Percentiles rank a stretch among this genome's conserved stretches.
Conservation (phyloP, 1,139 yeast species). For the Kurtzmaniella quercitrusa region DNA sequence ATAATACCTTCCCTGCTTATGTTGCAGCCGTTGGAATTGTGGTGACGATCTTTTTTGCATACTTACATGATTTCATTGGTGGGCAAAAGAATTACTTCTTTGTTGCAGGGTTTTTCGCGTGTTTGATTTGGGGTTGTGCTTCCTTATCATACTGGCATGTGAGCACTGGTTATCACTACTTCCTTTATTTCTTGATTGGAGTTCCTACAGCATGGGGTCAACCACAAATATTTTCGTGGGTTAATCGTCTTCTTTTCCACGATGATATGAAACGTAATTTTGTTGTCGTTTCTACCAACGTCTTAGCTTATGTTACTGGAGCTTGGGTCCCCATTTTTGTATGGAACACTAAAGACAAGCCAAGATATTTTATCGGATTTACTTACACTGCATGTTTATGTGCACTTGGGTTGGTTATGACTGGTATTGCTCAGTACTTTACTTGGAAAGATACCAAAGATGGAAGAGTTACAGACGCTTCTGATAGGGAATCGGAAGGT, state of each 20-base stretch:
- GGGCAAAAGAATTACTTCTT: slow-evolving; percentile 38
- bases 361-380: slow-evolving; percentile 46
- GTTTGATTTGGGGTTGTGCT: slow-evolving; percentile 38
- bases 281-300: slow-evolving; percentile 47
- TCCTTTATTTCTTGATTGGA: slow-evolving; percentile 44
- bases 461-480: slow-evolving; percentile 1
- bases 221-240: slow-evolving; percentile 53
- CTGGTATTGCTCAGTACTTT: slow-evolving; percentile 27
- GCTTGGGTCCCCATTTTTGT: slow-evolving; percentile 47
- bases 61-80: slow-evolving; percentile 40
- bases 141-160: slow-evolving; percentile 44
- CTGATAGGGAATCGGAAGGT: neutral
- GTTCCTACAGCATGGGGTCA: slow-evolving; percentile 43
- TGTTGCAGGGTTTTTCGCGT: slow-evolving; percentile 31
- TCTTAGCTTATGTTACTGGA: slow-evolving; percentile 49
- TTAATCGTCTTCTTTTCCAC: slow-evolving; percentile 40
- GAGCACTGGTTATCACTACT: slow-evolving; percentile 46
- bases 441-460: slow-evolving; percentile 26
- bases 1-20: slow-evolving; percentile 48
- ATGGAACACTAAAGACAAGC: slow-evolving; percentile 49
- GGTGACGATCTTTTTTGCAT: slow-evolving; percentile 34
- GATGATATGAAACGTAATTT: slow-evolving; percentile 51
- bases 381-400: slow-evolving; percentile 45
- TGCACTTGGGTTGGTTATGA: slow-evolving; percentile 36
- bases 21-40: slow-evolving; percentile 44